Conservation (phyloP, 345 rosid species). For the Garcia nutans region DNA sequence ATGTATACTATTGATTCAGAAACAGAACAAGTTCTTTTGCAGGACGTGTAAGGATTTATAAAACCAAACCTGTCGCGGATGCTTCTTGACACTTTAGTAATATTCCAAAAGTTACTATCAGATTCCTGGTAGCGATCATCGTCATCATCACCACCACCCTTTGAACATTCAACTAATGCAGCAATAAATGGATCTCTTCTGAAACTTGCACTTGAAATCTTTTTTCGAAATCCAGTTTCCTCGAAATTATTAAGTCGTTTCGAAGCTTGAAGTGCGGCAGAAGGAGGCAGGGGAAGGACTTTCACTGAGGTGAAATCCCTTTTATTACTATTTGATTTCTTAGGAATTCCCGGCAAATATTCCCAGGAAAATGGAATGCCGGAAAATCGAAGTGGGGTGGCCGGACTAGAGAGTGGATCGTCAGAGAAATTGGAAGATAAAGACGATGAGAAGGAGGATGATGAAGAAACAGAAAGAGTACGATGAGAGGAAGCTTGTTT, state of each 20-base stretch:
- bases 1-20: constrained; percentile 70
- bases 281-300: constrained; percentile 67
- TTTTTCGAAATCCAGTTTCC: constrained; percentile 26
- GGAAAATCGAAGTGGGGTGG: constrained; percentile 54
- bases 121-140: constrained; percentile 1
- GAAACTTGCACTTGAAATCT: constrained; percentile 17
- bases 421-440: constrained; percentile 42
- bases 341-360: constrained; percentile 80
- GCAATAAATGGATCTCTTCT: constrained; percentile 66
- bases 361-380: constrained; percentile 98
- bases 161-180: constrained; percentile 76
- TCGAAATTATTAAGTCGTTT: constrained; percentile 22
- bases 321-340: constrained; percentile 40
- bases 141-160: constrained; percentile 41
- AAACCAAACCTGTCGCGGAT: constrained; percentile 52
- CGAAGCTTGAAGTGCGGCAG: constrained; percentile 30
- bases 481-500: constrained; percentile 20
- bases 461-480: constrained; percentile 36
- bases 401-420: constrained; percentile 53
- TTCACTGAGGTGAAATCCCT: constrained; percentile 26
- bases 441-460: constrained; percentile 37
- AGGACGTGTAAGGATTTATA: constrained; percentile 56
- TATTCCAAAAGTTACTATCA: constrained; percentile 9
- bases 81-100: constrained; percentile 38
- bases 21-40: constrained; percentile 61